These are phyloP conservation scores for Dendrocalamus latiflorus DNA, from an alignment of 202 grass and related monocot species.

Conservation along the genomic window DNA sequence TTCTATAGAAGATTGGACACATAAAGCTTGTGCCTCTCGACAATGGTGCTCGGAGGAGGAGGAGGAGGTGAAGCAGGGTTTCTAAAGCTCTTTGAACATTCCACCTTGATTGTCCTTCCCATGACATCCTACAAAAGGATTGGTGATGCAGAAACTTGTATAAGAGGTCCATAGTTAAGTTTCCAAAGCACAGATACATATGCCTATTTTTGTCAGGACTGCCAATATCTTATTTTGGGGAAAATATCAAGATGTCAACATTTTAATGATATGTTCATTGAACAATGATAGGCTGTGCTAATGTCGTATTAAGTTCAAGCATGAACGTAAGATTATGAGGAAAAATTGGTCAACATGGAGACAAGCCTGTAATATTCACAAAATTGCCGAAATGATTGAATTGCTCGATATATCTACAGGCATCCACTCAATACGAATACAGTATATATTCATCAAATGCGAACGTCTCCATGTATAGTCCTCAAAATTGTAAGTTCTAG, in stretches of 20 bases:
- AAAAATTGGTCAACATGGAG: too few species aligned
- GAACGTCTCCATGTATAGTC: background rate
- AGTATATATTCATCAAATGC: background rate
- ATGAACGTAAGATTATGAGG: background rate
- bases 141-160: conserved; percentile 13
- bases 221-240: background rate
- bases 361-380: background rate
- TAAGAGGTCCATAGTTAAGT: background rate
- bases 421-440: too few species aligned
- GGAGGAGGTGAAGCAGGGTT: too few species aligned
- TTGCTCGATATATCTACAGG: too few species aligned
- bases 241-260: background rate
- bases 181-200: background rate
- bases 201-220: background rate
- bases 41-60: too few species aligned
- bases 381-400: background rate
- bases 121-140: conserved; percentile 42
- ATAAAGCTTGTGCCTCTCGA: too few species aligned
- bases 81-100: too few species aligned
- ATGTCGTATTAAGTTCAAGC: too few species aligned
- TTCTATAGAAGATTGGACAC: too few species aligned
- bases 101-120: too few species aligned
- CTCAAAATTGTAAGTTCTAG: background rate
- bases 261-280: background rate
- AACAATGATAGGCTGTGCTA: too few species aligned